Evolutionary conservation across 2,329 filamentous ascomycete species (phyloP), one percentile per base, ranked within the genome.

Genomic region (Botryotinia narcissicola): DNA sequence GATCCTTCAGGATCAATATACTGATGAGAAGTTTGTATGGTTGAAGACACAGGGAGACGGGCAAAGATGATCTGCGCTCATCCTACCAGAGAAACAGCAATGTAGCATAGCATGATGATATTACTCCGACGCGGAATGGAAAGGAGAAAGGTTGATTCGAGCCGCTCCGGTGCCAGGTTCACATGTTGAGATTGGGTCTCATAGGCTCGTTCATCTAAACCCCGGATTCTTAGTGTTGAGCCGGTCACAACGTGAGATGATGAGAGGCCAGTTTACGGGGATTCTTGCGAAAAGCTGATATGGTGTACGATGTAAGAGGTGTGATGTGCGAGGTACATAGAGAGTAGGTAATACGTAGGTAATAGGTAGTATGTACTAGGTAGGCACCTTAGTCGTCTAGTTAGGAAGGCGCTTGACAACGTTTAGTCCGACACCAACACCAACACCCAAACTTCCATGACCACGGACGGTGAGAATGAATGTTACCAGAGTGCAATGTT

Each of bases 191-290:
- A 22, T 25, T 35, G 22, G 48, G 48, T 57, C 48, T 68, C 32
- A 61, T 61, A 61, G 51, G 68, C 68, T 61, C 42, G 29, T 44
- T 70, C 70, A 59, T 35, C 20, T 35, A 42, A 72, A 44, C 70
- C 70, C 70, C 61, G 48, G 46, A 57, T 54, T 72, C 25, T 37
- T 64, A 42, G 59, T 40, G 35, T 51, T 37, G 46, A 44, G 37
- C 46, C 35, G 37, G 32, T 25, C 22, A n/a, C 62, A 35, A 22
- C 8, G 14, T 67, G 37, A 72, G 70, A 57, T 48, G 61, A 37
- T 72, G 37, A 72, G 70, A 57, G 70, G 61, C 59, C 46, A 72
- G n/a, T 42, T 71, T 71, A 71, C 46, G 70, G 70, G 57, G 46
- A 42, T 42, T 25, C 37, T 35, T 46, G 60, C 60, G 35, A 35